phyloP scores from a whole-genome alignment of 495 filamentous ascomycete genomes.

The Penicillium subrubescens region DNA sequence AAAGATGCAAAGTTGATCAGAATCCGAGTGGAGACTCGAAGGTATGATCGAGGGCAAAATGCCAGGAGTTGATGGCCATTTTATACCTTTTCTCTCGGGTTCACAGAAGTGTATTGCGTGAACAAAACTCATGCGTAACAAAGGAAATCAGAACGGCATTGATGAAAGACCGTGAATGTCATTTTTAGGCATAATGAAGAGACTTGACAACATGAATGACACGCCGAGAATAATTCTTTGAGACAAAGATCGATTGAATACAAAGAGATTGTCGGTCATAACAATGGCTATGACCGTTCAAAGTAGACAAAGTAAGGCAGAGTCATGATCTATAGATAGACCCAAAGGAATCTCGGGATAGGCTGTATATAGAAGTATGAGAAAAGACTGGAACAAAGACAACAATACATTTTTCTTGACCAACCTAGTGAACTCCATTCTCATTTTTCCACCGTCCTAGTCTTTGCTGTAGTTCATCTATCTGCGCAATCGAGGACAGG shows the following conservation, averaged over 20 bases:
- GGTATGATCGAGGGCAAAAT: background rate
- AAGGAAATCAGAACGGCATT: background rate
- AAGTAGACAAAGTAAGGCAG: background rate
- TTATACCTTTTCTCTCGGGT: background rate
- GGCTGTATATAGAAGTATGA: too few relatives aligned
- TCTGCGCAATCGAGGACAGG: background rate
- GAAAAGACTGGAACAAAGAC: background rate
- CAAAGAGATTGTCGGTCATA: background rate
- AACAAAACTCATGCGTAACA: background rate
- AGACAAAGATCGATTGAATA: background rate
- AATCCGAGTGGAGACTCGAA: background rate
- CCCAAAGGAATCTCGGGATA: background rate
- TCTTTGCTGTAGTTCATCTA: background rate
- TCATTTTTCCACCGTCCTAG: background rate
- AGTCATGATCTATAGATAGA: background rate
- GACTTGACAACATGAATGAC: background rate
- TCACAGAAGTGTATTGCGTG: background rate
- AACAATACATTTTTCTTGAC: background rate
- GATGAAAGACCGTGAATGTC: background rate
- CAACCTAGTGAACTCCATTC: background rate
- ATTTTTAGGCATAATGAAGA: background rate
- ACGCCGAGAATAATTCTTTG: background rate
- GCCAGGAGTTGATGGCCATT: background rate
- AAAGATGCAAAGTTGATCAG: background rate
- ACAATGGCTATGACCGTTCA: background rate